These are phyloP conservation scores for Acanthamoeba lenticulata DNA, from an alignment of 208 protist genomes.

Conservation along the genomic window DNA sequence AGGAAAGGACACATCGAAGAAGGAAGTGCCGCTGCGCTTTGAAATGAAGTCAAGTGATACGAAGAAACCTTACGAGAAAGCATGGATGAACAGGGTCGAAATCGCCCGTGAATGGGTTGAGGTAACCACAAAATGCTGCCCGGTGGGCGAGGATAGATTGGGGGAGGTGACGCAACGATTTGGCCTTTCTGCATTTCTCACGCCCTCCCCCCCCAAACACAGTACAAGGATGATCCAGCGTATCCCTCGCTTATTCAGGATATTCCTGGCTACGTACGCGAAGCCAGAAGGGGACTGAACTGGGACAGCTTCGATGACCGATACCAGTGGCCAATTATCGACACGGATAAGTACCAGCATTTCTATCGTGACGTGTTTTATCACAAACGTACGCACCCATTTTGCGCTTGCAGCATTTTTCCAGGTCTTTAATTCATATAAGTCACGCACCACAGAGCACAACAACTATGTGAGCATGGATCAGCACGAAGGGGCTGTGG, in stretches of 20 bases:
- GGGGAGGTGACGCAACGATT: background rate
- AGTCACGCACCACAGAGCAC: background rate
- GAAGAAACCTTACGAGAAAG: conserved; percentile 46
- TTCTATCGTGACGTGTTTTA: conserved; percentile 60
- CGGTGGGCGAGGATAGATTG: background rate
- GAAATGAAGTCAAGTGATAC: background rate
- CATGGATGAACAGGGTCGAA: conserved; percentile 61
- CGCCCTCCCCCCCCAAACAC: background rate
- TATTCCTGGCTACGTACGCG: conserved; percentile 34
- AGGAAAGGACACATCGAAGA: background rate
- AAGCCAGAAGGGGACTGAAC: background rate
- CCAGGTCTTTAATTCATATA: too few species aligned
- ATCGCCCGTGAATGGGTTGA: conserved; percentile 20
- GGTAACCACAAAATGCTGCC: background rate
- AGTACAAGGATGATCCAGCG: conserved; percentile 37
- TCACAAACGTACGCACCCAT: background rate
- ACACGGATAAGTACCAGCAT: conserved; percentile 57
- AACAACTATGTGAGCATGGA: conserved; percentile 46
- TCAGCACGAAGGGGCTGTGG: conserved; percentile 41
- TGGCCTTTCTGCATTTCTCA: background rate
- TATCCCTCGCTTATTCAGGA: conserved; percentile 36
- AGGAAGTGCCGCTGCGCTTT: background rate
- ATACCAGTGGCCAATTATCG: conserved; percentile 21
- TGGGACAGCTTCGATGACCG: conserved; percentile 12
- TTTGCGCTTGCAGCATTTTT: too few species aligned